Percentiles rank a stretch among this genome's conserved stretches.
Conservation (phyloP, 352 stramenopile species). For the Pythium dissotocum region DNA sequence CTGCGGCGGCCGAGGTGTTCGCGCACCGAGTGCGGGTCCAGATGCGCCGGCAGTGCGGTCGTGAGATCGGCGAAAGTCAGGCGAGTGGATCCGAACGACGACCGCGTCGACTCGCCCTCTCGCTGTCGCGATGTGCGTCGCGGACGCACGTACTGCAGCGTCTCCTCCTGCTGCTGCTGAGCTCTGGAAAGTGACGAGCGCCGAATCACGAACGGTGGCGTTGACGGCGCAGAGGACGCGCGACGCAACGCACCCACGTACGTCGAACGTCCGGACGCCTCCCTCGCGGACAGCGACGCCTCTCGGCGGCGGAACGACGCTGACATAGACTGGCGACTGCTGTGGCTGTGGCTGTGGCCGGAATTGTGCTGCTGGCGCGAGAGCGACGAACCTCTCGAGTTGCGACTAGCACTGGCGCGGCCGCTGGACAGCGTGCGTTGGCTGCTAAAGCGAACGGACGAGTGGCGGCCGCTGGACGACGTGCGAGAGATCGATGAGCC, state of each 20-base stretch:
- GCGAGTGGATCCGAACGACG: slow-evolving; percentile 11
- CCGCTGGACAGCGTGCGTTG: slow-evolving; percentile 16
- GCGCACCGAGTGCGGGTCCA: slow-evolving; percentile 26
- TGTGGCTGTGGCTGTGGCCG: neutral
- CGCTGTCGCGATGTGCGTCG: neutral
- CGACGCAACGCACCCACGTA: neutral
- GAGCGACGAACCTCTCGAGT: slow-evolving; percentile 15
- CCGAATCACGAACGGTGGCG: slow-evolving; percentile 19
- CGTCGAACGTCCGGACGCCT: neutral
- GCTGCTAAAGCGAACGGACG: slow-evolving; percentile 28
- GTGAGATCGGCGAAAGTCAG: slow-evolving; percentile 12
- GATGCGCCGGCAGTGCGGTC: slow-evolving; percentile 9
- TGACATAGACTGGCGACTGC: slow-evolving; percentile 7
- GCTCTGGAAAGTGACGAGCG: slow-evolving; percentile 19
- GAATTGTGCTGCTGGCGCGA: slow-evolving; percentile 8
- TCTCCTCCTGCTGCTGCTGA: neutral
- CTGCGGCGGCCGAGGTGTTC: slow-evolving; percentile 16
- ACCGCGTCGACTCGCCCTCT: neutral
- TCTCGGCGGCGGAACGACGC: neutral
- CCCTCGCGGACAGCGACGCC: neutral
- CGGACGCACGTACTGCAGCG: neutral
- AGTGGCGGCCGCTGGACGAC: slow-evolving; percentile 18
- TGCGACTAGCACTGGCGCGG: neutral
- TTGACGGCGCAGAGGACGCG: neutral
- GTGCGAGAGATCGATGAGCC: slow-evolving; percentile 22